These are phyloP conservation scores for Hortiboletus flavorubellus DNA, from an alignment of 768 basidiomycete species.

Conservation along the genomic window DNA sequence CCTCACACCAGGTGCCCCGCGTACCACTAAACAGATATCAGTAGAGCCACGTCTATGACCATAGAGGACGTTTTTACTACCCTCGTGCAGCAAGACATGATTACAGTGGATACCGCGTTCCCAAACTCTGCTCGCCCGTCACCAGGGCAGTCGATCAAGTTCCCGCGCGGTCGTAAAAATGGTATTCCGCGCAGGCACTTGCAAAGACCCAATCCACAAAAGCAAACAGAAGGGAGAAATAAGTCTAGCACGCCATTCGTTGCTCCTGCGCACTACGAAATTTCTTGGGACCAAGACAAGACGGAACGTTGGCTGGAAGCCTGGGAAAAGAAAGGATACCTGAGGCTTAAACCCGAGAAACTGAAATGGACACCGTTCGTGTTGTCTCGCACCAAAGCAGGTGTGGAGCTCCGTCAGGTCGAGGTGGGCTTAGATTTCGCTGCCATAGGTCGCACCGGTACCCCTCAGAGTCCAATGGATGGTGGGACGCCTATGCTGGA, in stretches of 20 bases:
- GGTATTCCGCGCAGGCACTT: conserved; percentile 63
- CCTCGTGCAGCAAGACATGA: conserved; percentile 72
- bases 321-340: conserved; percentile 78
- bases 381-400: conserved; percentile 44
- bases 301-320: conserved; percentile 62
- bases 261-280: conserved; percentile 66
- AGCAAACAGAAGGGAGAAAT: conserved; percentile 36
- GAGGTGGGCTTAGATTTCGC: conserved; percentile 14
- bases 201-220: conserved; percentile 51
- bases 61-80: conserved; percentile 81
- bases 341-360: conserved; percentile 73
- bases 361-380: conserved; percentile 96
- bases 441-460: conserved; percentile 4
- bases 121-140: conserved; percentile 57
- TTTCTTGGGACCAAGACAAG: conserved; percentile 66
- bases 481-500: conserved; percentile 23
- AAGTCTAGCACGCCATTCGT: conserved; percentile 52
- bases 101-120: conserved; percentile 48
- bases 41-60: conserved; percentile 84
- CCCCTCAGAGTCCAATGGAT: conserved; percentile 19
- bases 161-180: conserved; percentile 62
- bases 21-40: conserved; percentile 60
- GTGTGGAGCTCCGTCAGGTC: conserved; percentile 26
- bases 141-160: conserved; percentile 78
- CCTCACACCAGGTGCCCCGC: conserved; percentile 19